Percentiles rank a stretch among this genome's conserved stretches.
phyloP scores from a whole-genome alignment of 441 rosid genomes.

The Rhodomyrtus psidioides region DNA sequence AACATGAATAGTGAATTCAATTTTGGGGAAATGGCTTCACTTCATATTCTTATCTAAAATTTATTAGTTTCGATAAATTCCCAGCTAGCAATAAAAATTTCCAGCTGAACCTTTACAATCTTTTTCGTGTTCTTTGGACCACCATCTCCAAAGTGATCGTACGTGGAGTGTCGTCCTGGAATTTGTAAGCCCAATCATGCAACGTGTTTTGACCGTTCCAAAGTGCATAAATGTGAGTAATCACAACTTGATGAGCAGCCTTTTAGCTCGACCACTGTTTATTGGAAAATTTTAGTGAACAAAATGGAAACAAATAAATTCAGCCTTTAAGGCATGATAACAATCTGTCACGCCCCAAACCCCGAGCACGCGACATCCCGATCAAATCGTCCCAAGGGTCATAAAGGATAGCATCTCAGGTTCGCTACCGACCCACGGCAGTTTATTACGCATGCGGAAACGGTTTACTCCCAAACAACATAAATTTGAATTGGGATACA shows the following conservation, averaged over 20 bases:
- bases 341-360: no score
- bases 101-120: neutral
- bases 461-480: no score
- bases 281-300: no score
- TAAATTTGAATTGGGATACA: no score
- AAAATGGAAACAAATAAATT: no score
- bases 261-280: no score
- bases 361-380: no score
- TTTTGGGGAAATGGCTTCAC: neutral
- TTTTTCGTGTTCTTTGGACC: neutral
- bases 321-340: no score
- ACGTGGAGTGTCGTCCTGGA: neutral
- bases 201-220: neutral
- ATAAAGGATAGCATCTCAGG: no score
- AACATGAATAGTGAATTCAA: neutral
- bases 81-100: neutral
- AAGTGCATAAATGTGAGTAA: neutral
- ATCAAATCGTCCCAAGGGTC: no score
- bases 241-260: neutral
- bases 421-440: no score
- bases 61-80: accelerated
- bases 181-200: neutral
- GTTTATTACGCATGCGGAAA: no score
- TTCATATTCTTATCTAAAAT: neutral
- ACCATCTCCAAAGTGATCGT: neutral